Evolutionary conservation across 2,329 filamentous ascomycete genomes (phyloP), one percentile per base, ranked within the genome.

Genomic region (Diaporthe batatas): DNA sequence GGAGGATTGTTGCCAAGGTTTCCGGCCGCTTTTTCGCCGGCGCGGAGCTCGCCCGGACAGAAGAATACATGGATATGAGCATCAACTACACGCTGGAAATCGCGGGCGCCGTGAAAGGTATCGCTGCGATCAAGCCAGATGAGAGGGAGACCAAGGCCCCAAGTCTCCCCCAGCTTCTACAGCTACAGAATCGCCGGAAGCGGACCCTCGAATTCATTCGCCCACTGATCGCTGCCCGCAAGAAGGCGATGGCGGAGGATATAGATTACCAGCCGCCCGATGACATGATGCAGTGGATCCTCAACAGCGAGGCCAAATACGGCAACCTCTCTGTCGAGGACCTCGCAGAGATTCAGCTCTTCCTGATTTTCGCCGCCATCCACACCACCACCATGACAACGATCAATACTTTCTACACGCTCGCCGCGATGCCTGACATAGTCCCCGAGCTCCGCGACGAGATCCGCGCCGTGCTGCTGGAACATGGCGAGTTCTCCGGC

Each of bases 401-500:
- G 0, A 86, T 85, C 2, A 89, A 82, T 39, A 83, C 84, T 6
- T 83, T 91, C 58, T 89, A 87, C 76, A 86, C 88, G 71, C 78
- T 91, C 5, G 85, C 84, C 0, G 82, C 85, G 7, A 80, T 83
- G 75, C 88, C 87, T 0, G 84, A 90, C 39, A 82, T 87, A 75
- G 79, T 88, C 47, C 80, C 86, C 7, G 83, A 85, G 18, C 78
- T 91, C 1, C 85, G 89, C 2, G 82, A 87, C 25, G 89, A 91
- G 76, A 85, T 87, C 8, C 76, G 80, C 2, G 76, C 80, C 1
- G 83, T 82, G 0, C 77, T 87, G 0, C 76, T 76, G 0, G 79
- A 79, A 21, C 77, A 81, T 25, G 79, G 79, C 39, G 73, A 75
- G 12, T 78, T 80, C 58, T 78, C 77, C 25, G 75, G 77, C 59